Evolutionary conservation across 148 eudicot species (phyloP).

Genomic region (Persicaria maculosa): DNA sequence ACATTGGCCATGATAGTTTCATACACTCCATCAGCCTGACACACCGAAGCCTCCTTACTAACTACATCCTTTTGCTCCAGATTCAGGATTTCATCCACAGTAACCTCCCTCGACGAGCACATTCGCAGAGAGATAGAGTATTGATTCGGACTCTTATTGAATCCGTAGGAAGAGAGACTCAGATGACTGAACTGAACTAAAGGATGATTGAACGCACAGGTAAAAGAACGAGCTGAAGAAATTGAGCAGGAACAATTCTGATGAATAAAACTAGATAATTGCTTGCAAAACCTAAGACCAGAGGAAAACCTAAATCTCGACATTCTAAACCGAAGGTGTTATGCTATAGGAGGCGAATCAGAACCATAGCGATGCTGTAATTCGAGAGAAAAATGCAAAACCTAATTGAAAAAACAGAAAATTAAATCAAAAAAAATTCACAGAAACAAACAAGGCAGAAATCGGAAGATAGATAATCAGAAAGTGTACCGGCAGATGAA

Average conservation of each 20-base stretch:
- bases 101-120: slow-evolving; percentile 8
- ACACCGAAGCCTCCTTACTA: neutral
- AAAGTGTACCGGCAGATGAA: no score
- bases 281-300: neutral
- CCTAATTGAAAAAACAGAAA: neutral
- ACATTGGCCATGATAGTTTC: slow-evolving; percentile 28
- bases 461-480: neutral
- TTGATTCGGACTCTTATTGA: neutral
- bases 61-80: slow-evolving; percentile 8
- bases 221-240: neutral
- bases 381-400: neutral
- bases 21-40: slow-evolving; percentile 35
- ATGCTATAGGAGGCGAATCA: neutral
- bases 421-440: neutral
- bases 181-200: neutral
- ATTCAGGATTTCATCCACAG: slow-evolving; percentile 6
- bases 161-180: neutral
- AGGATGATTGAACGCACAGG: neutral
- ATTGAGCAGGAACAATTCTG: neutral
- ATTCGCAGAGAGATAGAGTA: slow-evolving; percentile 2
- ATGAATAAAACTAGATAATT: neutral
- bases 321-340: neutral
- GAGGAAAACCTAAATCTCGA: slow-evolving; percentile 7
- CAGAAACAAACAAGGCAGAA: neutral
- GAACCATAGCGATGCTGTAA: neutral